Conservation (phyloP, 2,329 filamentous ascomycete species). For the Seiridium cupressi region DNA sequence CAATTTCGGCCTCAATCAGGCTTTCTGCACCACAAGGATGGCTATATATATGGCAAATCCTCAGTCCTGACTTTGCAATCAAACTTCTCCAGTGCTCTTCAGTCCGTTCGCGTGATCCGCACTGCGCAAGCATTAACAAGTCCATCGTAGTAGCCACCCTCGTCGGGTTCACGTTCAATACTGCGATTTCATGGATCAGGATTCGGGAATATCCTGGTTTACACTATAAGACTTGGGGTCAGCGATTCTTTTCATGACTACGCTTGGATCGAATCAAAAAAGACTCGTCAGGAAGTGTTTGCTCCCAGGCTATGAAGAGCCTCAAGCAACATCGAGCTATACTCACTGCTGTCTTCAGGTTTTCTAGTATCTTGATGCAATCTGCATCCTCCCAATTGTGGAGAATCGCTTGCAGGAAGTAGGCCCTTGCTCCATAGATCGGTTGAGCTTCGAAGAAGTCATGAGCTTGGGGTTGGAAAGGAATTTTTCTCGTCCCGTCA, state of each 20-base stretch:
- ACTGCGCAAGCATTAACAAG: not conserved
- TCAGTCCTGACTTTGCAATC: not conserved
- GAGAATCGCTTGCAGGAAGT: conserved; percentile 32
- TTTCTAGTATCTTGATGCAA: conserved; percentile 27
- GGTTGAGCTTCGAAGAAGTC: conserved; percentile 22
- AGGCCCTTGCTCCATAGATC: conserved; percentile 19
- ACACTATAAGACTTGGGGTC: too few species aligned
- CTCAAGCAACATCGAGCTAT: too few species aligned
- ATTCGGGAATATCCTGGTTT: not conserved
- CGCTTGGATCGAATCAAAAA: too few species aligned
- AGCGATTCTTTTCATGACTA: too few species aligned
- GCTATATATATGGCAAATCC: not conserved
- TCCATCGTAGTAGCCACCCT: not conserved
- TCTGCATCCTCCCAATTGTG: conserved; percentile 38
- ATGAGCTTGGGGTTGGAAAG: not conserved
- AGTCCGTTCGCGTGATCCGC: not conserved
- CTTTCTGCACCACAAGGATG: not conserved
- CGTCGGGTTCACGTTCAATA: not conserved
- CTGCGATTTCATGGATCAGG: not conserved
- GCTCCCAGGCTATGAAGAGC: too few species aligned
- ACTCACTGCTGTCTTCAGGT: conserved; percentile 52
- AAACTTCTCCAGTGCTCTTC: not conserved
- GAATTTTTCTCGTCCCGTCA: not conserved
- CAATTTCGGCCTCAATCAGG: not conserved
- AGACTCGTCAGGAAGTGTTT: too few species aligned